Base-by-base conservation (phyloP, 2,329 filamentous ascomycete genomes). In the Stagonosporopsis tanaceti region DNA sequence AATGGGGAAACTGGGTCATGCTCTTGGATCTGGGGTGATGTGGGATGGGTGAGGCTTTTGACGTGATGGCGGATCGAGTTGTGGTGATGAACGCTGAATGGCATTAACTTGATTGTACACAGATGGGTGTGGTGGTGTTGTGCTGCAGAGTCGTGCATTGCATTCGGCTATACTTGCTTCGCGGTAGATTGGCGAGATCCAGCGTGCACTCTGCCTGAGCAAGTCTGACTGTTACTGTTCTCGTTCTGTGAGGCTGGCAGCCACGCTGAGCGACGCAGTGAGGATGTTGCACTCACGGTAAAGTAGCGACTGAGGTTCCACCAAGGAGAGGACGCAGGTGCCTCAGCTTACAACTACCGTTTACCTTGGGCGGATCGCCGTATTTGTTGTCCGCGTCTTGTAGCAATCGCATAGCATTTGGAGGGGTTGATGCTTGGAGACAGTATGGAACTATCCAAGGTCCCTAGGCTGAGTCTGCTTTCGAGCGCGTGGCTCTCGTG, bases 321-420 rank as follows among this genome's bases (percentile, higher is more conserved):
- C 46, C 46, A 55, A 50, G 50, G 24, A 54, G 6, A 20, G 25
- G 35, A 27, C 32, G 32, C 30, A 12, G 14, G 20, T 38, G 6
- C 15, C 12, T 34, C 28, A 17, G 8, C 22, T 9, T 24, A 12
- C 46, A 46, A 47, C 6, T 39, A 32, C 17, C 41, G 40, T 20
- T 30, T 5, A 6, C 37, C 6, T 22, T 22, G 3, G 35, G n/a
- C 9, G 8, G 17, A 39, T 14, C 20, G 20, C 17, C 5, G 7
- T 22, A 6, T 12, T 12, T 12, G 12, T 12, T 22, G 17, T 39
- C 12, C n/a, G 32, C n/a, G 14, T n/a, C 4, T 15, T 5, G 12
- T 15, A n/a, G 14, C 32, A 34, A 7, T n/a, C 4, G 32, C 14
- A 34, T 7, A 30, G 11, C 28, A 30, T 9, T 30, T 4, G 9